These are phyloP conservation scores for Xylaria cubensis DNA, from an alignment of 495 filamentous ascomycete genomes.

Conservation along the genomic window DNA sequence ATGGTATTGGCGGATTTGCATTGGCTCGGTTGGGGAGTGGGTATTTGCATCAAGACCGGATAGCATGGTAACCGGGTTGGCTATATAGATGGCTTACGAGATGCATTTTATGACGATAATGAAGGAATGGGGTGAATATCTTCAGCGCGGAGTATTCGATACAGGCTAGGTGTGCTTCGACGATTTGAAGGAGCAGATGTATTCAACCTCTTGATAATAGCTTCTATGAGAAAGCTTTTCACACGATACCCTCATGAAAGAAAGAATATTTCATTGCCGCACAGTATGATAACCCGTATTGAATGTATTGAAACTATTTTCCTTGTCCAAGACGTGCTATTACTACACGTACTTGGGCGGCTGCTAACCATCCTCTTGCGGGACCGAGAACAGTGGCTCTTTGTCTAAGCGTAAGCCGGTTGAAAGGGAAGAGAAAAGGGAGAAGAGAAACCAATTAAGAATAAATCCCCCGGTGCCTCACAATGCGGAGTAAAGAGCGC, in stretches of 20 bases:
- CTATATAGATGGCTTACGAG: background rate
- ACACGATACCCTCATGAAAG: conserved; percentile 3
- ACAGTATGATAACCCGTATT: background rate
- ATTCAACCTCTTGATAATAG: background rate
- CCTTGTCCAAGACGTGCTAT: background rate
- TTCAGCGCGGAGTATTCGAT: background rate
- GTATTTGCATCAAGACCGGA: background rate
- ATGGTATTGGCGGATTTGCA: background rate
- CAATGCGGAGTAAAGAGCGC: conserved; percentile 18
- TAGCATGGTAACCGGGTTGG: background rate
- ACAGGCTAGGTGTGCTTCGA: background rate
- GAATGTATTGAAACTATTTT: background rate
- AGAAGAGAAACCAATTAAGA: background rate
- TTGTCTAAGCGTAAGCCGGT: background rate
- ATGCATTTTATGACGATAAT: background rate
- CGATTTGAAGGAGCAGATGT: background rate
- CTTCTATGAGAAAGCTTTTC: background rate
- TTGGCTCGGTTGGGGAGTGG: background rate
- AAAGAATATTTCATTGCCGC: background rate
- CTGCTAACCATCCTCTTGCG: no score
- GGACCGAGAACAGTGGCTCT: background rate
- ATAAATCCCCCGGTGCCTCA: background rate
- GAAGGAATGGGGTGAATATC: background rate
- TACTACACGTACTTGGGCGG: background rate
- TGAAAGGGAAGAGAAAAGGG: background rate